Evolutionary conservation across 495 filamentous ascomycete genomes (phyloP).

Genomic region (Tuber magnatum): DNA sequence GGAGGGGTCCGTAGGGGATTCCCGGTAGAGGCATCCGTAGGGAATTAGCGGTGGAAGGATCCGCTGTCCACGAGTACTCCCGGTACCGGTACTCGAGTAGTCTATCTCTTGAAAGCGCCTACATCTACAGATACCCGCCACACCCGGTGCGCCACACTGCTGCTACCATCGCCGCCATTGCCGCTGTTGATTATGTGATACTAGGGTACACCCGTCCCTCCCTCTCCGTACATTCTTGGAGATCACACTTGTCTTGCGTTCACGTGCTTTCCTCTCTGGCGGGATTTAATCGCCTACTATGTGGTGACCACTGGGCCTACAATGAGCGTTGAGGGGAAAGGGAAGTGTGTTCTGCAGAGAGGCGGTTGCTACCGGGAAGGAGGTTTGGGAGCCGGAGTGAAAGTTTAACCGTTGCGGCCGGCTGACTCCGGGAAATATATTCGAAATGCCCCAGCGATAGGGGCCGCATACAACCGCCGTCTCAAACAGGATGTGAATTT

Average conservation of each 20-base stretch:
- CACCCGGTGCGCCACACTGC: no score
- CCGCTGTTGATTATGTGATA: slow-evolving; percentile 21
- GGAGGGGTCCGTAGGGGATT: no score
- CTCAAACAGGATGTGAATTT: slow-evolving; percentile 69
- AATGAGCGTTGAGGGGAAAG: slow-evolving; percentile 69
- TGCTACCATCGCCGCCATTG: no score
- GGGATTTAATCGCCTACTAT: slow-evolving; percentile 83
- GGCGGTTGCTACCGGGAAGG: slow-evolving; percentile 96
- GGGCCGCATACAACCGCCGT: slow-evolving; percentile 78
- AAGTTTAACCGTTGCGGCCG: slow-evolving; percentile 10
- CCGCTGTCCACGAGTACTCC: no score
- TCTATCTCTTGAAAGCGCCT: no score
- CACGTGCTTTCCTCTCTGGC: slow-evolving; percentile 99
- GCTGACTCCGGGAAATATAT: slow-evolving; percentile 49
- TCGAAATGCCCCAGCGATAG: slow-evolving; percentile 66
- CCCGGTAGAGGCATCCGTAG: no score
- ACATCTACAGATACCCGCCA: no score
- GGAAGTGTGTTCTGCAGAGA: slow-evolving; percentile 78
- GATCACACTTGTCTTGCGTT: slow-evolving; percentile 41
- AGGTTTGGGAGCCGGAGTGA: slow-evolving; percentile 54
- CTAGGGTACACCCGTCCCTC: slow-evolving; percentile 29
- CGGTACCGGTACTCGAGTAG: no score
- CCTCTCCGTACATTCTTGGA: not conserved
- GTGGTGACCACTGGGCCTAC: slow-evolving; percentile 64
- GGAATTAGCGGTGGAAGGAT: no score